Evolutionary conservation across 805 yeast species (phyloP).

Genomic region (Debaryomyces tyrocola): DNA sequence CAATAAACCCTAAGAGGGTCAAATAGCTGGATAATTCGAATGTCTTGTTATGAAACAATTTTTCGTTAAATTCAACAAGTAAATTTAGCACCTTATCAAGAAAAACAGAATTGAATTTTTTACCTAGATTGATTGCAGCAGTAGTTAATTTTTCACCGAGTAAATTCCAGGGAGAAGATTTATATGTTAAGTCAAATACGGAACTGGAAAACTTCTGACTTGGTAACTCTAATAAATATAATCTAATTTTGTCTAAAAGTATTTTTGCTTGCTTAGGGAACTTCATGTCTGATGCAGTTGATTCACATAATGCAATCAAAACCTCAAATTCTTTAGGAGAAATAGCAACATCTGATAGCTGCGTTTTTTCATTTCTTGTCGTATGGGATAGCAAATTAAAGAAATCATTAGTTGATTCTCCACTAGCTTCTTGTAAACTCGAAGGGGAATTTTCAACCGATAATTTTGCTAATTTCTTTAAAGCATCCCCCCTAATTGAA

Average conservation of each 20-base stretch:
- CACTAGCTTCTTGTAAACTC: background rate
- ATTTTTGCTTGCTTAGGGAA: slow-evolving; percentile 37
- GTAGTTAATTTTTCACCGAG: slow-evolving; percentile 33
- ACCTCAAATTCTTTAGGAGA: slow-evolving; percentile 56
- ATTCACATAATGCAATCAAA: slow-evolving; percentile 54
- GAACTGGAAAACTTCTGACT: slow-evolving; percentile 42
- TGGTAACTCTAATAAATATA: slow-evolving; percentile 49
- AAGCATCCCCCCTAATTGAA: slow-evolving; percentile 40
- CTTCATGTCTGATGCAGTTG: slow-evolving; percentile 28
- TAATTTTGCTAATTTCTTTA: slow-evolving; percentile 34
- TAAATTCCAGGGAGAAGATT: slow-evolving; percentile 34
- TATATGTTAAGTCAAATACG: slow-evolving; percentile 26
- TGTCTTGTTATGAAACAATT: slow-evolving; percentile 20
- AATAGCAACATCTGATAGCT: slow-evolving; percentile 39
- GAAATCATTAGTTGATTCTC: slow-evolving; percentile 16
- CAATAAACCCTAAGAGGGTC: slow-evolving; percentile 34
- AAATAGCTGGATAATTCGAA: slow-evolving; percentile 33
- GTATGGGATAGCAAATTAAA: slow-evolving; percentile 17
- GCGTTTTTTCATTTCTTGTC: slow-evolving; percentile 1
- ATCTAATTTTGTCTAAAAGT: slow-evolving; percentile 43
- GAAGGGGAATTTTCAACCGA: slow-evolving; percentile 24
- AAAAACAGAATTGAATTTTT: slow-evolving; percentile 18
- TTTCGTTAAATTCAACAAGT: slow-evolving; percentile 25
- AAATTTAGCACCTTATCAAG: slow-evolving; percentile 25
- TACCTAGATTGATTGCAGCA: slow-evolving; percentile 33